Evolutionary conservation across 768 basidiomycete species (phyloP), one percentile per base, ranked within the genome.

Genomic region (Daedaleopsis sinensis): DNA sequence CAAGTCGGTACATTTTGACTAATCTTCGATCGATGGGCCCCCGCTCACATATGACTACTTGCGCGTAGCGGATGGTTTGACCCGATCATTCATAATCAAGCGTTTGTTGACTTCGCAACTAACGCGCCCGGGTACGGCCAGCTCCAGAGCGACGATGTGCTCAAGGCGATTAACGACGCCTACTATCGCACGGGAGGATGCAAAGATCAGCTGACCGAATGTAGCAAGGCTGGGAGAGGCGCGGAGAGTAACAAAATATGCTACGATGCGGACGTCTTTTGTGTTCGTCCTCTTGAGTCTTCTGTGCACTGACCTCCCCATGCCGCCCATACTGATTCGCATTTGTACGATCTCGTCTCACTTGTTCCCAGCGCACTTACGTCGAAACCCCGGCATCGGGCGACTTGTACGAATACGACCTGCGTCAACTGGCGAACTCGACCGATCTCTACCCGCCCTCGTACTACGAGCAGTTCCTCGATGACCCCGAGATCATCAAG

Each of bases 71-170:
- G 86, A 38, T 87, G 86, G 86, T 82, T 78, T 55, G 88, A 89
- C 62, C 86, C 87, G 0, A 73, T 87, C 36, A 78, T 88, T 47
- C 87, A 89, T 63, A 82, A 83, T 63, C 65, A 85, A 62, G 82
- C 86, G 13, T 87, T 83, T 59, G 77, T 88, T 57, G 77, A 77
- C 27, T 89, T 88, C 59, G 84, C 86, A 0, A 80, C 79, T 0
- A 68, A 86, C 42, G 88, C 88, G 0, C 87, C 87, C 9, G 85
- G 86, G 15, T 89, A 88, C 62, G 87, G 87, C 8, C 85, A 79
- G 61, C 80, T 89, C 12, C 83, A 84, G 59, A 76, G 74, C 27
- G 74, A 81, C 39, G 58, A 66, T 5, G 79, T 83, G 1, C 70
- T 88, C 42, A 68, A 72, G 37, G 59, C 76, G 42, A 72, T 88